Evolutionary conservation across 1,284 basidiomycete genomes (phyloP).

Genomic region (Heterobasidion occidentale): DNA sequence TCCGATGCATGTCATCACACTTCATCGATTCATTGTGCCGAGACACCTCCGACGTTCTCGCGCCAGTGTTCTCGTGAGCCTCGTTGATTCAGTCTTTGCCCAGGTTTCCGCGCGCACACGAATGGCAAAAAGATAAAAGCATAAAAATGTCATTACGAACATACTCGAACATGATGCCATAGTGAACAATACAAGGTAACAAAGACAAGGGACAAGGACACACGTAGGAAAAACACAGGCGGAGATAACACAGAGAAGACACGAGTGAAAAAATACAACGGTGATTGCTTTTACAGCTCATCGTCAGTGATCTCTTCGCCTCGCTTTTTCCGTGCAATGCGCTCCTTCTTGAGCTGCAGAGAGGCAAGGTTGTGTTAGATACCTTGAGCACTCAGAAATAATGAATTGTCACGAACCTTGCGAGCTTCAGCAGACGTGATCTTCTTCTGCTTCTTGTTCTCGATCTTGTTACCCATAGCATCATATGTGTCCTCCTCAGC

Average conservation of each 20-base stretch:
- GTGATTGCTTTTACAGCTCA: conserved; percentile 38
- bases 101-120: not conserved
- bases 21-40: no score
- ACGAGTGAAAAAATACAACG: conserved; percentile 6
- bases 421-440: conserved; percentile 72
- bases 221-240: not conserved
- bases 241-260: conserved; percentile 7
- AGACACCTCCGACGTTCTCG: no score
- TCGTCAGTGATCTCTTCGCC: conserved; percentile 74
- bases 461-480: conserved; percentile 96
- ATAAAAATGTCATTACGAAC: not conserved
- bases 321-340: conserved; percentile 82
- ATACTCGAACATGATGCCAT: conserved; percentile 2
- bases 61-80: no score
- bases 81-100: no score
- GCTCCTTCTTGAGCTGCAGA: conserved; percentile 80
- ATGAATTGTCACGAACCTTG: conserved; percentile 30
- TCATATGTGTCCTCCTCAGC: conserved; percentile 89
- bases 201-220: not conserved
- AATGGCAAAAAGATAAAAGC: not conserved
- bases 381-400: no score
- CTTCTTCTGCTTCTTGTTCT: conserved; percentile 81
- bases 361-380: not conserved
- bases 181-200: not conserved
- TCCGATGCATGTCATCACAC: no score